Percentiles rank a stretch among this genome's conserved stretches.
phyloP scores from a whole-genome alignment of 2,329 filamentous ascomycete species.

The Venturia pyrina region DNA sequence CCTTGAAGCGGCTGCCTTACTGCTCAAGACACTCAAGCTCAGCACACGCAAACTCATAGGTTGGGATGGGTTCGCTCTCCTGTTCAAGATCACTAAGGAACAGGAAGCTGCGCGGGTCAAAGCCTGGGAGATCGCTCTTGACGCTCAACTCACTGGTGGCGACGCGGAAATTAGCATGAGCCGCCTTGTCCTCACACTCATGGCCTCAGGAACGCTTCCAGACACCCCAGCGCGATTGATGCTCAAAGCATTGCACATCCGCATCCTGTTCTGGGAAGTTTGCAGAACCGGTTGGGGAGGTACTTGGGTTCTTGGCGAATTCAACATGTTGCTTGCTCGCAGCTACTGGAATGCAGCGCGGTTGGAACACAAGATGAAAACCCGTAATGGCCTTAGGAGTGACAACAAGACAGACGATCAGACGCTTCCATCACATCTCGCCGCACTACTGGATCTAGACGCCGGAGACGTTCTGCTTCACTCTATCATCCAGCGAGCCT shows the following conservation, averaged over 20 bases:
- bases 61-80: constrained; percentile 61
- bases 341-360: constrained; percentile 75
- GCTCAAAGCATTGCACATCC: constrained; percentile 84
- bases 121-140: constrained; percentile 86
- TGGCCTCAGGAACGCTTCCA: constrained; percentile 79
- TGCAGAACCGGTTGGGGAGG: constrained; percentile 55
- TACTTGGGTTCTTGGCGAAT: constrained; percentile 54
- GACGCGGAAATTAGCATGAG: constrained; percentile 85
- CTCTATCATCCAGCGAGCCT: constrained; percentile 70
- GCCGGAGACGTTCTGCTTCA: constrained; percentile 74
- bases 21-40: constrained; percentile 72
- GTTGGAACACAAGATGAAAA: constrained; percentile 44
- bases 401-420: constrained; percentile 38
- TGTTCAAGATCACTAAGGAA: constrained; percentile 73
- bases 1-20: constrained; percentile 71
- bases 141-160: constrained; percentile 84
- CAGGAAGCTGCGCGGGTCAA: constrained; percentile 80
- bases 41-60: constrained; percentile 71
- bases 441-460: constrained; percentile 64
- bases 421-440: constrained; percentile 65
- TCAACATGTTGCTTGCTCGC: constrained; percentile 64
- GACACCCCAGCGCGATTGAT: constrained; percentile 75
- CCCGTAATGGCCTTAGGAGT: constrained; percentile 17
- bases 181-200: constrained; percentile 71
- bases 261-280: constrained; percentile 75